phyloP scores from a whole-genome alignment of 1,284 basidiomycete genomes.

The Volvariella surrecta region DNA sequence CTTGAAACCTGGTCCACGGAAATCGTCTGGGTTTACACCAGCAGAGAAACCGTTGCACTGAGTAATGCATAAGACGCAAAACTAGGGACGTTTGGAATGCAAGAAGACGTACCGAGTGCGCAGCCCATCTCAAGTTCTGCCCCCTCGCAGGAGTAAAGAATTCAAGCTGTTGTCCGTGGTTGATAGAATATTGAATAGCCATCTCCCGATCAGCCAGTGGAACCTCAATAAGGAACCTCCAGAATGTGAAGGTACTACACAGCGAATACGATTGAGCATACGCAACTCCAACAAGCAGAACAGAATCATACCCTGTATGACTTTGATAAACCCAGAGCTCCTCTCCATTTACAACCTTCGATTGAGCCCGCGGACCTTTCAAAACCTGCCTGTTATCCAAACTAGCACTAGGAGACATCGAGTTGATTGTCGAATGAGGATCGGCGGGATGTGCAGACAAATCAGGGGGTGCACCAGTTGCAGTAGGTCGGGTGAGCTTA shows the following conservation, averaged over 20 bases:
- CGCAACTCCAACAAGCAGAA: slow-evolving; percentile 1
- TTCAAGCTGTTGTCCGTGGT: slow-evolving; percentile 66
- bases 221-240: slow-evolving; percentile 87
- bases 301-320: slow-evolving; percentile 37
- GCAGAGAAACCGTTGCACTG: slow-evolving; percentile 81
- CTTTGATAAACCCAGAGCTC: slow-evolving; percentile 79
- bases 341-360: slow-evolving; percentile 48
- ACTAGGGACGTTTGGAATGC: slow-evolving; percentile 3
- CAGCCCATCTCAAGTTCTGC: slow-evolving; percentile 89
- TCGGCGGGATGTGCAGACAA: slow-evolving; percentile 67
- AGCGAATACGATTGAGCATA: slow-evolving; percentile 3
- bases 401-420: slow-evolving; percentile 12
- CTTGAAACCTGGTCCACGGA: slow-evolving; percentile 65
- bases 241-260: slow-evolving; percentile 79
- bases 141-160: slow-evolving; percentile 80
- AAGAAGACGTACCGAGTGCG: slow-evolving; percentile 60
- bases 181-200: slow-evolving; percentile 74
- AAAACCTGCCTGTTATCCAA: slow-evolving; percentile 10
- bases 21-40: slow-evolving; percentile 74
- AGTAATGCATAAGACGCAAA: slow-evolving; percentile 3
- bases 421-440: slow-evolving; percentile 37
- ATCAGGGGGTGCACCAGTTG: slow-evolving; percentile 35
- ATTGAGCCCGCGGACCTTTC: slow-evolving; percentile 27
- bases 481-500: slow-evolving; percentile 6
- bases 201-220: slow-evolving; percentile 71